These are phyloP conservation scores for Podospora didyma DNA, from an alignment of 495 filamentous ascomycete species.

Conservation along the genomic window DNA sequence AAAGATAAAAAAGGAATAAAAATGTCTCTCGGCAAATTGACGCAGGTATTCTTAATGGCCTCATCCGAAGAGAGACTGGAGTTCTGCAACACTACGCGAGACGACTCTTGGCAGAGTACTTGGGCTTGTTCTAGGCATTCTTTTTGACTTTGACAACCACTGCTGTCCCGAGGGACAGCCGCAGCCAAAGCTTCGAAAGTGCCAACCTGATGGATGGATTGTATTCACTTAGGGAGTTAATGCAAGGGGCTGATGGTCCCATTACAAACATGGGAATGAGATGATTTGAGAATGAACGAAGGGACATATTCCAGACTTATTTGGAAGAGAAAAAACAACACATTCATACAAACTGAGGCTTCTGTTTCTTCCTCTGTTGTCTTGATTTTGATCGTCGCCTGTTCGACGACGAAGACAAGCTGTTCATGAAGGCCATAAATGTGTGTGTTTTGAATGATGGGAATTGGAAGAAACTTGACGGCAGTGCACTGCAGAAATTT, in stretches of 20 bases:
- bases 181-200: conserved; percentile 75
- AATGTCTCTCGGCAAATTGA: conserved; percentile 69
- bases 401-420: not conserved
- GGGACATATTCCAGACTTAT: too few species aligned
- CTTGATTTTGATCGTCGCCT: not conserved
- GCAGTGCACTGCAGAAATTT: too few species aligned
- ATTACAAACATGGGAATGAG: not conserved
- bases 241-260: too few species aligned
- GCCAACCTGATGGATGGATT: conserved; percentile 37
- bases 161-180: conserved; percentile 25
- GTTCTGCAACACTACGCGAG: conserved; percentile 76
- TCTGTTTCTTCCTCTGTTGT: not conserved
- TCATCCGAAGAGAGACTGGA: conserved; percentile 40
- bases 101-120: conserved; percentile 69
- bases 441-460: too few species aligned
- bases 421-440: too few species aligned
- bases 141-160: conserved; percentile 70
- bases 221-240: too few species aligned
- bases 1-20: not conserved
- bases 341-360: not conserved
- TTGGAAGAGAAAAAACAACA: not conserved
- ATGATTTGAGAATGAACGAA: not conserved
- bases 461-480: too few species aligned
- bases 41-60: conserved; percentile 63
- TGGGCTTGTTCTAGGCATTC: conserved; percentile 61